Evolutionary conservation across 495 filamentous ascomycete species (phyloP), one percentile per base, ranked within the genome.

Genomic region (Xylaria flabelliformis): DNA sequence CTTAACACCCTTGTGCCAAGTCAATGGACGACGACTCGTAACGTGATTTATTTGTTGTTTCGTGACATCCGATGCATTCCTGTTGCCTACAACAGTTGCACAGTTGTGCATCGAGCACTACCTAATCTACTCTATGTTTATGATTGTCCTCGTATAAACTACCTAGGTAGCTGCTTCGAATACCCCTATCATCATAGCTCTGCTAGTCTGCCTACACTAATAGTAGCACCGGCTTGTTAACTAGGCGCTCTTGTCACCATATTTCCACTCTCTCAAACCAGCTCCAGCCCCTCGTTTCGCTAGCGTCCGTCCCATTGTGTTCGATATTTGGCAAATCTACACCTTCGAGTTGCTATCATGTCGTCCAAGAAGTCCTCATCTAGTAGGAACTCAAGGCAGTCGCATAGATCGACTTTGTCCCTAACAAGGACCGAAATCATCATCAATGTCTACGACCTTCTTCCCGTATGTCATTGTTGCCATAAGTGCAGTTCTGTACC

Each of bases 401-500:
- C 86, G 19, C 88, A 88, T 71, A 81, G 89, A 39, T 86, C 87
- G 44, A 91, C 88, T 6, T 75, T 88, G 53, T 89, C 89, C 3
- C 76, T 90, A 42, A 87, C 88, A 64, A 92, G 90, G 73, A 94
- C 90, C 12, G 88, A 92, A 76, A 85, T 95, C 13, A 74, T 87
- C n/a, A 93, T 95, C 76, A 90, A 94, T 76, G 90, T 93, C 75
- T 95, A 95, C 77, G 92, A 95, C 77, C 83, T 94, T 10, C 84
- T 94, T 32, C 90, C 92, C 15, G 90, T 92, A 85, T 74, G 87
- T 74, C 63, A 53, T 55, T 61, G n/a, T 50, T 26, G 0, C 70
- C 0, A 19, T 17, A 7, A 15, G 32, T 41, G 6, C 2, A 10
- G 3, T 6, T 44, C 1, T 48, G 21, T 21, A n/a, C 46, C 10